These are phyloP conservation scores for Beauveria sp. DNA, from an alignment of 2,329 filamentous ascomycete species.

Conservation along the genomic window DNA sequence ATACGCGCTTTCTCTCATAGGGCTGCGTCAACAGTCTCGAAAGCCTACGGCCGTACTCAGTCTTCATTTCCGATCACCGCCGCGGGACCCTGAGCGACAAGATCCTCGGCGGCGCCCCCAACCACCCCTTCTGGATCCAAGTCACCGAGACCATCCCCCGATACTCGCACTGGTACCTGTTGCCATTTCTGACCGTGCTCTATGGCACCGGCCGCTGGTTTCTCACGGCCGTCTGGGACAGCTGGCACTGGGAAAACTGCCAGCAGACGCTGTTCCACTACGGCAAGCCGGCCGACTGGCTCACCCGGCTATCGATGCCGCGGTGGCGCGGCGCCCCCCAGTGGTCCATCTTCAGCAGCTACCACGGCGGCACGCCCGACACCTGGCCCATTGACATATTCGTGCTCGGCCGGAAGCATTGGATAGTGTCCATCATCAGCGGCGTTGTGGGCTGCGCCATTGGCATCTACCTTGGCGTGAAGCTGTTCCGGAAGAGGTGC, in stretches of 20 bases:
- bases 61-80: background rate
- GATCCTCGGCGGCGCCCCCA: background rate
- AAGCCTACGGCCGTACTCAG: background rate
- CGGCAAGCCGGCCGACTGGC: background rate
- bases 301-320: constrained; percentile 7
- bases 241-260: constrained; percentile 2
- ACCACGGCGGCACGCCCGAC: background rate
- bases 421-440: background rate
- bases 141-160: constrained; percentile 6
- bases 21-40: constrained; percentile 7
- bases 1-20: background rate
- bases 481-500: constrained; percentile 1
- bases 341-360: constrained; percentile 7
- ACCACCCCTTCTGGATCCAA: constrained; percentile 3
- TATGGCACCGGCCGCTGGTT: constrained; percentile 9
- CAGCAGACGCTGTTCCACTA: background rate
- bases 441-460: background rate
- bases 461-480: background rate
- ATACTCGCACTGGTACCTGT: background rate
- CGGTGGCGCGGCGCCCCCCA: constrained; percentile 9
- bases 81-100: constrained; percentile 2
- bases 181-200: background rate
- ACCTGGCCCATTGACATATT: background rate
- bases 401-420: background rate
- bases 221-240: constrained; percentile 2